Percentiles rank a stretch among this genome's conserved stretches.
Conservation (phyloP, 2,329 filamentous ascomycete species). For the Colletotrichum sp. region DNA sequence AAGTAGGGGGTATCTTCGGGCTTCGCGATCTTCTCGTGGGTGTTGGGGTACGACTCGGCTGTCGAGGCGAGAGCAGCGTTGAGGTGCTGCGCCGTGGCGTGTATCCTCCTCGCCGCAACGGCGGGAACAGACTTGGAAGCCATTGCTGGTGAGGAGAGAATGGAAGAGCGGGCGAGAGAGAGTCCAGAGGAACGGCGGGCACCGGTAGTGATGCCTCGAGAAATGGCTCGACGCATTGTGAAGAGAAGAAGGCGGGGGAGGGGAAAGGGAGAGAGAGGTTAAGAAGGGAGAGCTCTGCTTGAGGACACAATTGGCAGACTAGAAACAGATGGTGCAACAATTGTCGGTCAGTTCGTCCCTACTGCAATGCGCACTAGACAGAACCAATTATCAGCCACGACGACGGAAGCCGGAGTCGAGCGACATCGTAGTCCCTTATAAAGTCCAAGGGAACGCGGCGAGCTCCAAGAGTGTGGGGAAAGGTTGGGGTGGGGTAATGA, state of each 20-base stretch:
- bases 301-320: constrained; percentile 1
- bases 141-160: constrained; percentile 26
- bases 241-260: neutral
- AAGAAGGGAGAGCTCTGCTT: neutral
- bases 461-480: constrained; percentile 19
- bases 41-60: constrained; percentile 68
- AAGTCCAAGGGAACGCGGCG: constrained; percentile 10
- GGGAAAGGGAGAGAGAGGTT: neutral
- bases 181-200: constrained; percentile 36
- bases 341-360: neutral
- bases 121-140: constrained; percentile 29
- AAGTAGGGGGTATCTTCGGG: constrained; percentile 81
- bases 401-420: constrained; percentile 2
- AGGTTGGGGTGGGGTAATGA: constrained; percentile 19
- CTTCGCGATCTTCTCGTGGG: constrained; percentile 72
- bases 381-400: constrained; percentile 17
- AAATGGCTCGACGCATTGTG: constrained; percentile 53
- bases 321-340: constrained; percentile 4
- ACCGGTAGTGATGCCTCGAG: constrained; percentile 40
- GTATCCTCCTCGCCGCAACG: constrained; percentile 56
- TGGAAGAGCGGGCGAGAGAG: constrained; percentile 27
- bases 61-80: constrained; percentile 58
- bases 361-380: neutral
- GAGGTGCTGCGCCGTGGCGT: constrained; percentile 63
- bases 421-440: constrained; percentile 21